Conservation (phyloP, 2,329 filamentous ascomycete genomes). For the Colletotrichum viniferum region DNA sequence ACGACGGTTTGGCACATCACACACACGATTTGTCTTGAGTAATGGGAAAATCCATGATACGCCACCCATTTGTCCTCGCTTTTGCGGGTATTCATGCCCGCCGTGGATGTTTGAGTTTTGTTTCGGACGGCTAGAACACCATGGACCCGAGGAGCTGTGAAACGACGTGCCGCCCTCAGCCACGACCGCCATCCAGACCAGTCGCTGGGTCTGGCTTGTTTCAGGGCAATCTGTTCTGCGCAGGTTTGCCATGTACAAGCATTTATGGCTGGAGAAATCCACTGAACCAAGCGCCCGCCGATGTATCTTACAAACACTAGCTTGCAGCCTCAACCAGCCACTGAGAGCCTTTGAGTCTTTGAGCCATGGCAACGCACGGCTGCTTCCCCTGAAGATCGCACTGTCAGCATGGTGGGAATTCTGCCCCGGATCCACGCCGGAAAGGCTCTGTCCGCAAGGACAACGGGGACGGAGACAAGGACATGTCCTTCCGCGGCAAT, state of each 20-base stretch:
- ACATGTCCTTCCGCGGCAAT: background rate
- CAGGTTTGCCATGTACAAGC: background rate
- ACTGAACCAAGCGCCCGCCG: background rate
- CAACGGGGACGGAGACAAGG: background rate
- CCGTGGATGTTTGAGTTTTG: conserved; percentile 13
- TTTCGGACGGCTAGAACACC: conserved; percentile 7
- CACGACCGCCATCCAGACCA: background rate
- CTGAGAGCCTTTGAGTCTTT: background rate
- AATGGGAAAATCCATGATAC: background rate
- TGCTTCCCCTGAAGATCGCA: background rate
- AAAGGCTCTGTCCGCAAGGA: background rate
- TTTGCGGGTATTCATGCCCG: background rate
- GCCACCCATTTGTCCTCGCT: background rate
- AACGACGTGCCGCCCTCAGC: background rate
- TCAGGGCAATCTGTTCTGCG: background rate
- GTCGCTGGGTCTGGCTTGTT: background rate
- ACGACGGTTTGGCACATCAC: conserved; percentile 5
- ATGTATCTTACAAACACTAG: background rate
- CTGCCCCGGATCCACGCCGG: background rate
- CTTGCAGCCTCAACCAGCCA: background rate
- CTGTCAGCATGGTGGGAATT: background rate
- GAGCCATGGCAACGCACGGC: background rate
- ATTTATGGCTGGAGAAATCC: background rate
- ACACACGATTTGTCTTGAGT: background rate
- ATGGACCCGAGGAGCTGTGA: background rate